Evolutionary conservation across 83 land plant genomes (phyloP).

Genomic region (Picea abies): DNA sequence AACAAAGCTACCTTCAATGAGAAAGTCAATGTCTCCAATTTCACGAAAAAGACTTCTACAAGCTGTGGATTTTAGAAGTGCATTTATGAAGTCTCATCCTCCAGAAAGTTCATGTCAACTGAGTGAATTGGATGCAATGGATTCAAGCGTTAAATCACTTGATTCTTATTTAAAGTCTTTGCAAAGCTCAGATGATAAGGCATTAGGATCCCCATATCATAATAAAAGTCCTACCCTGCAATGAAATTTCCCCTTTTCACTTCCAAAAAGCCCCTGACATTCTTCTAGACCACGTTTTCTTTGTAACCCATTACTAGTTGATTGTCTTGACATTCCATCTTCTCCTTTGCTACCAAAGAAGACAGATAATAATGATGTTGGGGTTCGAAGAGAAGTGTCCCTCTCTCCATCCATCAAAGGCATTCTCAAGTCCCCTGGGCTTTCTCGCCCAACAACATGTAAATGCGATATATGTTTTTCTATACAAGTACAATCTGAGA

Average conservation of each 20-base stretch:
- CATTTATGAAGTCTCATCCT: too few species aligned
- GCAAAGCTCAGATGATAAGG: too few species aligned
- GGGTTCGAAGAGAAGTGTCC: constrained; percentile 6
- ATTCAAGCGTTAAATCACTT: too few species aligned
- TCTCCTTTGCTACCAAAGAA: neutral
- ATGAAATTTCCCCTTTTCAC: neutral
- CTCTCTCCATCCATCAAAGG: constrained; percentile 27
- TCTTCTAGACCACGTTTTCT: neutral
- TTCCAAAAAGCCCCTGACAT: neutral
- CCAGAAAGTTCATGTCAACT: too few species aligned
- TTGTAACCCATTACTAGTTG: neutral
- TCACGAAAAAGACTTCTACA: too few species aligned
- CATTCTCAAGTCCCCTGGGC: constrained; percentile 33
- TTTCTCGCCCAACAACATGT: constrained; percentile 18
- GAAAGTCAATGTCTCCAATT: too few species aligned
- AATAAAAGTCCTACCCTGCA: neutral
- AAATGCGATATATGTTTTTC: constrained; percentile 27
- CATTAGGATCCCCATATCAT: neutral
- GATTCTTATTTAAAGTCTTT: too few species aligned
- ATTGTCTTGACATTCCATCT: neutral
- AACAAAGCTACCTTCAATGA: too few species aligned
- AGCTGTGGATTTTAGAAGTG: too few species aligned
- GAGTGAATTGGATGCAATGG: too few species aligned
- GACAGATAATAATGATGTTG: neutral
- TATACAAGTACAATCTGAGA: constrained; percentile 30